Percentiles rank a stretch among this genome's conserved stretches.
Conservation (phyloP, 495 filamentous ascomycete genomes). For the Astrothelium macrocarpum region DNA sequence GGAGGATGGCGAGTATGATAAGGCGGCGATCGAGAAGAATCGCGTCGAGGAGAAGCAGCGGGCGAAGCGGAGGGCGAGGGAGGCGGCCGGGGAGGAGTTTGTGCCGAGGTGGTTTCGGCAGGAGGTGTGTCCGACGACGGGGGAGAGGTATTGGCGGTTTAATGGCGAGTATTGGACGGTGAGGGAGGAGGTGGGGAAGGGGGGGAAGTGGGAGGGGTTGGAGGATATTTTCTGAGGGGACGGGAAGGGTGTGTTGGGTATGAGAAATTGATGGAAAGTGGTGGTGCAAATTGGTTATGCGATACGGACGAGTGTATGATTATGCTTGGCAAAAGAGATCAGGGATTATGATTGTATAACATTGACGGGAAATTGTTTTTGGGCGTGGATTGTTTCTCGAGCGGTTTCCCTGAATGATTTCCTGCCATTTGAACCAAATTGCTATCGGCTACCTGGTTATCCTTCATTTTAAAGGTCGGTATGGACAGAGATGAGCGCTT, state of each 20-base stretch:
- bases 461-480: not conserved
- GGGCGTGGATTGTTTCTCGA: not conserved
- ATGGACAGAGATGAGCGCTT: not conserved
- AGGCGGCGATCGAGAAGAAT: conserved; percentile 90
- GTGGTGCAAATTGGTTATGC: not conserved
- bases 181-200: conserved; percentile 46
- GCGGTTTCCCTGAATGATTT: too few species aligned
- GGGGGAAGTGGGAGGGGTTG: conserved; percentile 40
- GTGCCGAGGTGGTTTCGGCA: conserved; percentile 77
- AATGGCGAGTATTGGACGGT: conserved; percentile 80
- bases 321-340: not conserved
- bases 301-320: not conserved
- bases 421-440: too few species aligned
- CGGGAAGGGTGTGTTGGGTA: not conserved
- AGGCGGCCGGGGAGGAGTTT: conserved; percentile 70
- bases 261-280: not conserved
- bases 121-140: conserved; percentile 44
- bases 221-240: conserved; percentile 55
- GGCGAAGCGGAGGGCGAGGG: conserved; percentile 60
- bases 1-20: conserved; percentile 92
- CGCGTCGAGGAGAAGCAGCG: conserved; percentile 90
- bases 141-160: conserved; percentile 83
- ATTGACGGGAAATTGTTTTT: not conserved
- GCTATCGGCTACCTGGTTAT: too few species aligned
- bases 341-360: not conserved